Conservation (phyloP, 805 yeast species). For the Metschnikowia kunwiensis region DNA sequence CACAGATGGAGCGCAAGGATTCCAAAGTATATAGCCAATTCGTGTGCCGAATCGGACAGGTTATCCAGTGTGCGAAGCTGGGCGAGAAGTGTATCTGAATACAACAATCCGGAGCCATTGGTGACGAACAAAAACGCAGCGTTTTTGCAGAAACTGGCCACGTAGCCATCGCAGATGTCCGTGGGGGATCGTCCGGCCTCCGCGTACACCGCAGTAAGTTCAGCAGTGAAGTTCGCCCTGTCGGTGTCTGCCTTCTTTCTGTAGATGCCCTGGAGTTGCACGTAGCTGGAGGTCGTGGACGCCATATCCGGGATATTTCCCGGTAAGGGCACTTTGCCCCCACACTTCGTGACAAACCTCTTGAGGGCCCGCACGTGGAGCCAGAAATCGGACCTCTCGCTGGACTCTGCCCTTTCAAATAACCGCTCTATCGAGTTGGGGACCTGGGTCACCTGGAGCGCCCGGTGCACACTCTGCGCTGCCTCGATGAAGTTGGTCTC, state of each 20-base stretch:
- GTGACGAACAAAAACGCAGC: constrained; percentile 50
- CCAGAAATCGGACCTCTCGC: constrained; percentile 55
- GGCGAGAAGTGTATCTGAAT: constrained; percentile 2
- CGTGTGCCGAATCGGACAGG: background rate
- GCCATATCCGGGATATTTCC: constrained; percentile 90
- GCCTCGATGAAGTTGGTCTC: constrained; percentile 48
- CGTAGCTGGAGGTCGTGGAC: constrained; percentile 62
- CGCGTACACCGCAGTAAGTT: constrained; percentile 27
- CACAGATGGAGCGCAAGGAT: constrained; percentile 35
- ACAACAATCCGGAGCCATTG: constrained; percentile 35
- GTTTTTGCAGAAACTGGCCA: constrained; percentile 60
- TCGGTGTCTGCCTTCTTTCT: constrained; percentile 53
- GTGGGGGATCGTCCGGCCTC: constrained; percentile 26
- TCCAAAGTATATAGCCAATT: constrained; percentile 40
- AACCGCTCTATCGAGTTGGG: constrained; percentile 29
- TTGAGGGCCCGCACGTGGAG: constrained; percentile 52
- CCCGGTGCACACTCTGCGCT: constrained; percentile 32
- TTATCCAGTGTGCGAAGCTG: constrained; percentile 1
- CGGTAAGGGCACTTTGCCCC: constrained; percentile 57
- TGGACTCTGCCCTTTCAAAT: constrained; percentile 17
- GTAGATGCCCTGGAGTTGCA: constrained; percentile 57
- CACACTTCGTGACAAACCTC: constrained; percentile 39
- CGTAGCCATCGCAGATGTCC: constrained; percentile 33
- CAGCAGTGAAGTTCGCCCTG: constrained; percentile 33
- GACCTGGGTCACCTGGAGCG: constrained; percentile 33